These are phyloP conservation scores for Trichoderma sp. DNA, from an alignment of 2,329 filamentous ascomycete species.

Conservation along the genomic window DNA sequence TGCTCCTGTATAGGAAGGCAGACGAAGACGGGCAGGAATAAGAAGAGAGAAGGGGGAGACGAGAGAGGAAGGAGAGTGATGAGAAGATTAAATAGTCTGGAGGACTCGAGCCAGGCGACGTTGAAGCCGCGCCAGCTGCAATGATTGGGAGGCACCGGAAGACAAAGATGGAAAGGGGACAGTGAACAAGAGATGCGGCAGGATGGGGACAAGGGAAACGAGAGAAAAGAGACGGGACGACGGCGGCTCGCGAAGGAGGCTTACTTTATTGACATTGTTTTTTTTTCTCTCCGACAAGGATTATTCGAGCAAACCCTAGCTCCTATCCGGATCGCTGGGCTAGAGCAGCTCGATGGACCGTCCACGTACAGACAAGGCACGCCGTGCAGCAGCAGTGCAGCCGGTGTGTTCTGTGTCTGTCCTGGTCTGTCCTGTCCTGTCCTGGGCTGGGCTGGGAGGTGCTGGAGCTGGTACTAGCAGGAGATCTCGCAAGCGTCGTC, in stretches of 20 bases:
- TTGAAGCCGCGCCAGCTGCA: conserved; percentile 7
- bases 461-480: conserved; percentile 4
- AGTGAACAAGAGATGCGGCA: conserved; percentile 22
- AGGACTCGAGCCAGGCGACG: neutral
- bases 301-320: conserved; percentile 36
- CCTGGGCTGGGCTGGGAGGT: neutral
- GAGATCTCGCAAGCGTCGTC: conserved; percentile 22
- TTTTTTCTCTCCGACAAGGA: conserved; percentile 34
- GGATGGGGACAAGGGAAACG: conserved; percentile 19
- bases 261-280: conserved; percentile 58
- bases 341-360: conserved; percentile 18
- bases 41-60: conserved; percentile 2
- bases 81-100: conserved; percentile 15
- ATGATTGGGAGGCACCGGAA: conserved; percentile 3
- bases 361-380: conserved; percentile 21
- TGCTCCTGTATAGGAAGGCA: neutral
- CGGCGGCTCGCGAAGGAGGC: conserved; percentile 33
- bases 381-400: conserved; percentile 21
- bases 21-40: neutral
- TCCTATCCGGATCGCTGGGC: conserved; percentile 28
- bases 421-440: neutral
- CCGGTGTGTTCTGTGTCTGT: conserved; percentile 12
- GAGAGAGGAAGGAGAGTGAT: neutral
- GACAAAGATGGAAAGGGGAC: conserved; percentile 11
- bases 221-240: conserved; percentile 26